Base-by-base conservation (phyloP, 176 grass and related monocot genomes). In the Phyllostachys edulis region DNA sequence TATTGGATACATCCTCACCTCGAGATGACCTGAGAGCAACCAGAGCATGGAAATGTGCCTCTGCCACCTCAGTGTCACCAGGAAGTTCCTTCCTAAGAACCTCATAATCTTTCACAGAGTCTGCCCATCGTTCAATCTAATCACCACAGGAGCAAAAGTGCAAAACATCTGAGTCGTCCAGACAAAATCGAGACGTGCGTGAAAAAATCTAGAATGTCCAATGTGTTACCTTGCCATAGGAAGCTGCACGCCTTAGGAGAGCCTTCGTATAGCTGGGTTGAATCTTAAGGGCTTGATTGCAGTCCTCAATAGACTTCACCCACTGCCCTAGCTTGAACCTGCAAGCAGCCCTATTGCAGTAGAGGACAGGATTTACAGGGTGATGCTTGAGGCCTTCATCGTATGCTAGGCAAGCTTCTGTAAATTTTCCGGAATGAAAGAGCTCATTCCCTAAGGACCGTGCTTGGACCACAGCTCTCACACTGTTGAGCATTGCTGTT, bases 301-400 rank as follows among this genome's bases (percentile, higher is more conserved):
- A 98, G 75, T 98, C 93, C 83, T 93, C 89, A 75, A 95, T 79
- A 57, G 91, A 90, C 66, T 93, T 95, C 14, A 95, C 96, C 96
- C 96, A 98, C 44, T 98, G 96, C 39, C 80, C 82, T 51, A 98
- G 85, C 73, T 98, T 98, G 47, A 89, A 98, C 36, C 89, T 77
- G 78, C 96, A 98, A 76, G 96, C 96, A 41, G 96, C 96, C 85
- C 96, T 93, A 44, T 98, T 98, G 74, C 96, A 93, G 76, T 93
- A 94, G 38, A 98, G 87, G 29, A 98, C 93, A 82, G 91, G 86
- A 69, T 98, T 98, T 34, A 77, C 83, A 60, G 93, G 85, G 63
- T 98, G 87, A 49, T 95, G 77, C 52, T 86, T 98, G 37, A 98
- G 84, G 10, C 96, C 96, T 81, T 98, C 96, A 4, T 91, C 93